Base-by-base conservation (phyloP, 306 rosid species). In the Castanea sativa region DNA sequence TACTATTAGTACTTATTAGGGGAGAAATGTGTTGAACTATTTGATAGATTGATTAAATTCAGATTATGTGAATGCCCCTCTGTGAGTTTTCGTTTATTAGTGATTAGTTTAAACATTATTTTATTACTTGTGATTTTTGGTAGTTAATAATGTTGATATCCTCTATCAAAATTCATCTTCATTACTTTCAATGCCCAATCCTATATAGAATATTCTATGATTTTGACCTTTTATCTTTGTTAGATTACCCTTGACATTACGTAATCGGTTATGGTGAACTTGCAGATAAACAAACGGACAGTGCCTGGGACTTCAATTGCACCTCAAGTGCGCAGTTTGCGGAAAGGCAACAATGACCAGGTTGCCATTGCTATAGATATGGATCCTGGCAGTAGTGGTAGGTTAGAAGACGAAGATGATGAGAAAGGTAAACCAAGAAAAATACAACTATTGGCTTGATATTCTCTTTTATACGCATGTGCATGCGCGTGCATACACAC, bases 241-340 rank as follows among this genome's bases (percentile, higher is more conserved):
- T 19, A 19, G 45, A 33, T 64, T 61, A 58, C 55, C 55, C 52
- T 67, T 43, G 65, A 78, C 77, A 60, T 58, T 74, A 73, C 69
- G 63, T 51, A 53, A 52, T 45, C 51, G 45, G 68, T 25, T 58
- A 78, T 75, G 76, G 45, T 83, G 83, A 20, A 45, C 76, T 1
- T 68, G 80, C 83, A 95, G 99, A 73, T 79, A 51, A 93, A 88
- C 73, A 89, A 88, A 45, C 85, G 98, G 99, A 86, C 83, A 6
- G 77, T 82, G 35, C 75, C 90, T 55, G 94, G 94, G 35, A 74
- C 92, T 58, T 89, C 93, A 69, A 71, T 84, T 67, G 78, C 97
- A 33, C 89, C 99, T 73, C 99, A 90, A 90, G 99, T 95, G 55
- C 99, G 97, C 72, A 93, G 99, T 91, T 85, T 93, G 79, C 99